Evolutionary conservation across 225 moss, liverwort and hornwort species (phyloP), one percentile per base, ranked within the genome.

Genomic region (Antitrichia curtipendula): DNA sequence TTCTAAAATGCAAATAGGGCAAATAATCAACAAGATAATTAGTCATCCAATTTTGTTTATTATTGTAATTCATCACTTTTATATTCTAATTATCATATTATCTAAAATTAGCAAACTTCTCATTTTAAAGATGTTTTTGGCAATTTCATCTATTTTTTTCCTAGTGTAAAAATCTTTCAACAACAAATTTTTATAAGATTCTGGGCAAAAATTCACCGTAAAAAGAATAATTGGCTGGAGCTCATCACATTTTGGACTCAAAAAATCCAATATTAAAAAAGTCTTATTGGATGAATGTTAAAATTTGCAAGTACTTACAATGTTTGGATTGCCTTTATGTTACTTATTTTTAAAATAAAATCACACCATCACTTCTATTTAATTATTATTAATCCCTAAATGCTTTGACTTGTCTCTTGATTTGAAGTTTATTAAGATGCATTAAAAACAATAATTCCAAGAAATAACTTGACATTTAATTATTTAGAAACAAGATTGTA

Each of bases 211-310:
- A 10, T 36, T 65, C 6, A 20, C 11, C 1, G 6, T 34, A 2
- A 10, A 36, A 38, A 65, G 24, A 22, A 23, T 2, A 13, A 8
- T 23, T 69, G 13, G 69, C 40, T 69, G 13, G 6, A 22, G 6
- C 1, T n/a, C 7, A 66, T 38, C 1, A n/a, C 0, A 6, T 65
- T 11, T 10, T 36, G 3, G 11, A 0, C 2, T n/a, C n/a, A 66
- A n/a, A 12, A n/a, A 12, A 1, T n/a, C 36, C 0, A 66, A 12
- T 21, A 3, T 68, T 40, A 40, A 7, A 6, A 45, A 45, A 6
- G 24, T 23, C 13, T 40, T 69, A 0, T 2, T 4, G 4, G 24
- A 24, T 24, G 70, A 8, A 25, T 41, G 41, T 25, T 13, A 70
- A 70, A 41, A 4, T 41, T 38, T 27, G 0, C 2, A 5, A 0